Evolutionary conservation across 2,329 filamentous ascomycete species (phyloP), one percentile per base, ranked within the genome.

Genomic region (Talaromyces islandicus): DNA sequence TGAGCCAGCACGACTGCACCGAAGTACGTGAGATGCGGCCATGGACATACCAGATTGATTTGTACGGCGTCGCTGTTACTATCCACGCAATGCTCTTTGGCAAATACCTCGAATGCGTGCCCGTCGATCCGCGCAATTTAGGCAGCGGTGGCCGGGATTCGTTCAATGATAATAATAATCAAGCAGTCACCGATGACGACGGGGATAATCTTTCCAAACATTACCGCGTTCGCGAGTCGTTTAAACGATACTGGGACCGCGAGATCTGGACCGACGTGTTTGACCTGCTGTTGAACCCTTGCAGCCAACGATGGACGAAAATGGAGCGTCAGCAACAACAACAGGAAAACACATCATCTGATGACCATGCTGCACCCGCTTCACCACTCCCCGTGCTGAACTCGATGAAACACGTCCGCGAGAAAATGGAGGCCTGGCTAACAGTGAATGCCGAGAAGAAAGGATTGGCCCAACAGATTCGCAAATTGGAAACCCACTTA

Each of bases 1-100:
- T 91, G 0, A 85, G 85, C 17, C 83, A 89, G 25, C 88, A 91
- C 57, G 94, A 99, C 75, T 99, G 94, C 74, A 88, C 90, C 19
- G 94, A 99, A 80, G 96, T 97, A 85, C 88, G 92, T 53, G 93
- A 99, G 77, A 85, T 91, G 60, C 84, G 93, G 0, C 92, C 92
- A 0, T 99, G 94, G 94, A 97, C 93, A 1, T 97, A 92, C 80
- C 94, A 99, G 73, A 91, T 97, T 66, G 94, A 99, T 78, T 95
- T 97, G 69, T 91, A 96, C 73, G 94, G 94, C 12, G 82, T 97
- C 0, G 94, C 94, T 0, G 92, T 91, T 4, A 90, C 91, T 25
- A 81, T 97, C 4, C 92, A 99, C 75, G 88, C 86, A 50, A 83
- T 99, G 67, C 83, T 99, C 3, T 99, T 97, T 71, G 93, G 94